Percentiles rank a stretch among this genome's conserved stretches.
These are phyloP conservation scores for Dothistroma septosporum DNA, from an alignment of 2,329 filamentous ascomycete species.

Conservation along the genomic window DNA sequence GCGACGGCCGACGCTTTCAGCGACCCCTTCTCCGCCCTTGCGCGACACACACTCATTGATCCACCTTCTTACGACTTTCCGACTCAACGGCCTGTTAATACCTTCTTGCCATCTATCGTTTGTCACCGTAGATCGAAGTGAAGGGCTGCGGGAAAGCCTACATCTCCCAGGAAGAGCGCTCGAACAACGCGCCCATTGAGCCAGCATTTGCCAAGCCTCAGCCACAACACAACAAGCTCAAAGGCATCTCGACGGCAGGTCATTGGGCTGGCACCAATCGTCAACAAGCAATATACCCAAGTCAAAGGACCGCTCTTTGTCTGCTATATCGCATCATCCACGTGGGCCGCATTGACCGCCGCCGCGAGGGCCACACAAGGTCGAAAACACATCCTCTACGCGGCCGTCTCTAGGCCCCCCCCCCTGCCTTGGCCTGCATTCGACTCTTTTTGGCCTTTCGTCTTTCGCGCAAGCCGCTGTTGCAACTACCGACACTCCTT, in stretches of 20 bases:
- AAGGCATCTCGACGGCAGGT: slow-evolving; percentile 12
- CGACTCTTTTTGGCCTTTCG: slow-evolving; percentile 4
- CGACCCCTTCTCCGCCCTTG: slow-evolving; percentile 10
- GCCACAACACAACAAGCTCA: slow-evolving; percentile 12
- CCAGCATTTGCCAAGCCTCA: slow-evolving; percentile 13
- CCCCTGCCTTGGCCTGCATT: slow-evolving; percentile 2
- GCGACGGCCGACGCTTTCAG: slow-evolving; percentile 10
- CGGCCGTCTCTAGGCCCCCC: slow-evolving; percentile 1
- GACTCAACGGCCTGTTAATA: slow-evolving; percentile 25
- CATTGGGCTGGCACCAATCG: slow-evolving; percentile 19
- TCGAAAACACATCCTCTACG: slow-evolving; percentile 6
- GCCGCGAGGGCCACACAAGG: background rate
- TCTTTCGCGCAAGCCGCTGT: slow-evolving; percentile 10
- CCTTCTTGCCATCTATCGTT: slow-evolving; percentile 9
- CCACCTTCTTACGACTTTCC: slow-evolving; percentile 17
- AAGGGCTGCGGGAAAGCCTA: slow-evolving; percentile 2
- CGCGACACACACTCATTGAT: slow-evolving; percentile 19
- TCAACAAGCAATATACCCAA: slow-evolving; percentile 12
- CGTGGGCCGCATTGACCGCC: slow-evolving; percentile 12
- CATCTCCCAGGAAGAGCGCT: background rate
- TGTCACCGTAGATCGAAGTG: slow-evolving; percentile 3
- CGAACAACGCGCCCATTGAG: slow-evolving; percentile 19
- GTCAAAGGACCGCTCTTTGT: slow-evolving; percentile 21
- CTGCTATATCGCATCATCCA: slow-evolving; percentile 15
- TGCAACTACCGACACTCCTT: slow-evolving; percentile 34